Percentiles rank a stretch among this genome's conserved stretches.
phyloP scores from a whole-genome alignment of 108 stramenopile species.

The Nitzschia sp. region DNA sequence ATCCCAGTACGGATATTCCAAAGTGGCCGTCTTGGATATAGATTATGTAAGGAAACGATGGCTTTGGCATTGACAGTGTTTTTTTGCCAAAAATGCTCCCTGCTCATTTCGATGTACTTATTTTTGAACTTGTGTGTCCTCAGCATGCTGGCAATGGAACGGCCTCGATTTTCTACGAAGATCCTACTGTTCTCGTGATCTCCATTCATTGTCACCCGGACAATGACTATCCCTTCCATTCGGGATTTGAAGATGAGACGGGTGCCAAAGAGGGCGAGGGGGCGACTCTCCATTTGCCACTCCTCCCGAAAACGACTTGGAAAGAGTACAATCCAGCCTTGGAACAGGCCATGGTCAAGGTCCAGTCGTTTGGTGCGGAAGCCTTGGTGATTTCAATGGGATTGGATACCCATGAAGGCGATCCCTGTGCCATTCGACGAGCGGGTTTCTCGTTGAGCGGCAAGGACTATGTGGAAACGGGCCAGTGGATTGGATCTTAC shows the following conservation, averaged over 20 bases:
- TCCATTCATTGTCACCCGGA: slow-evolving; percentile 82
- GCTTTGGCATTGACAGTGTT: neutral
- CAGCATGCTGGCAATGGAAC: slow-evolving; percentile 78
- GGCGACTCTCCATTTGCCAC: slow-evolving; percentile 61
- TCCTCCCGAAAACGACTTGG: slow-evolving; percentile 70
- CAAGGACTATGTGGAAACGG: slow-evolving; percentile 63
- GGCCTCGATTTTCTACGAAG: slow-evolving; percentile 70
- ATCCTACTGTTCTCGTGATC: slow-evolving; percentile 59
- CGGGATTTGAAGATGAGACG: slow-evolving; percentile 73
- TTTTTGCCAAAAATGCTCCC: neutral
- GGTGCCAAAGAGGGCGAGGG: slow-evolving; percentile 56
- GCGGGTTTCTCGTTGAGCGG: slow-evolving; percentile 67
- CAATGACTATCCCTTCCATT: slow-evolving; percentile 83
- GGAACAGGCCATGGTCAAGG: slow-evolving; percentile 49
- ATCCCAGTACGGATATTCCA: slow-evolving; percentile 23
- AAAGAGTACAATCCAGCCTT: slow-evolving; percentile 49
- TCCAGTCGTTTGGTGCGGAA: slow-evolving; percentile 43
- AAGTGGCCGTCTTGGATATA: slow-evolving; percentile 51
- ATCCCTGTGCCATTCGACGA: slow-evolving; percentile 62
- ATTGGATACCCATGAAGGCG: slow-evolving; percentile 71
- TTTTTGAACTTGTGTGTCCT: neutral
- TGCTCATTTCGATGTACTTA: neutral
- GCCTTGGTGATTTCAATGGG: slow-evolving; percentile 75
- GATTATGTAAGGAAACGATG: slow-evolving; percentile 44
- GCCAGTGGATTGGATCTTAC: slow-evolving; percentile 43